These are phyloP conservation scores for Acacia confusa DNA, from an alignment of 306 rosid species.

Conservation along the genomic window DNA sequence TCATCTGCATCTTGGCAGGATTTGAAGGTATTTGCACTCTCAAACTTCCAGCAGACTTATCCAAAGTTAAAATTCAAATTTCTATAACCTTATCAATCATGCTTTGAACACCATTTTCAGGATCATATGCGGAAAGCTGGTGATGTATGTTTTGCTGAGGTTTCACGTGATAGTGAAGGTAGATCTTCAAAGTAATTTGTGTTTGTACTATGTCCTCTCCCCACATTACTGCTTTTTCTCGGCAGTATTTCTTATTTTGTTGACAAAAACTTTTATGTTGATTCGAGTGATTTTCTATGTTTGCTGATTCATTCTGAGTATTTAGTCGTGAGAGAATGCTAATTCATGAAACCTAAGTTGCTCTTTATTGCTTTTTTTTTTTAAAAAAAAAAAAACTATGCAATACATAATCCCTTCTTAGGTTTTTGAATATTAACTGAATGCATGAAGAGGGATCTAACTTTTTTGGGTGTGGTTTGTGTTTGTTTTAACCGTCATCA, in stretches of 20 bases:
- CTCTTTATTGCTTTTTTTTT: neutral
- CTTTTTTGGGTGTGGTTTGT: neutral
- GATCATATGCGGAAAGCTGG: conserved; percentile 99
- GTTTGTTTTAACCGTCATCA: neutral
- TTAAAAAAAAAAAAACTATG: no score
- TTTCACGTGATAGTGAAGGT: conserved; percentile 97
- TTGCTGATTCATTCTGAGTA: neutral
- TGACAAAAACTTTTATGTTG: neutral
- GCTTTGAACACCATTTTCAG: conserved; percentile 46
- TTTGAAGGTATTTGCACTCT: conserved; percentile 66
- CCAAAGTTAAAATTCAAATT: neutral
- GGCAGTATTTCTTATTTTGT: neutral
- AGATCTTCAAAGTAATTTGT: neutral
- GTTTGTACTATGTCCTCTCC: neutral
- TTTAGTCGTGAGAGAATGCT: neutral
- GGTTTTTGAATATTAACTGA: neutral
- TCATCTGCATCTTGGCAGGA: conserved; percentile 99
- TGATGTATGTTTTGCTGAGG: conserved; percentile 98
- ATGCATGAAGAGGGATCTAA: neutral
- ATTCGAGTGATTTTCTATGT: neutral
- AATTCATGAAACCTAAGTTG: neutral
- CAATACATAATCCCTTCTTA: neutral
- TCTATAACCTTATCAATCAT: neutral
- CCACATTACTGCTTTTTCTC: neutral
- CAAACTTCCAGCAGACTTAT: neutral